A percentile compares a stretch with the other conserved stretches of the same genome.
phyloP scores from a whole-genome alignment of 1,284 basidiomycete species.

The Malassezia restricta region DNA sequence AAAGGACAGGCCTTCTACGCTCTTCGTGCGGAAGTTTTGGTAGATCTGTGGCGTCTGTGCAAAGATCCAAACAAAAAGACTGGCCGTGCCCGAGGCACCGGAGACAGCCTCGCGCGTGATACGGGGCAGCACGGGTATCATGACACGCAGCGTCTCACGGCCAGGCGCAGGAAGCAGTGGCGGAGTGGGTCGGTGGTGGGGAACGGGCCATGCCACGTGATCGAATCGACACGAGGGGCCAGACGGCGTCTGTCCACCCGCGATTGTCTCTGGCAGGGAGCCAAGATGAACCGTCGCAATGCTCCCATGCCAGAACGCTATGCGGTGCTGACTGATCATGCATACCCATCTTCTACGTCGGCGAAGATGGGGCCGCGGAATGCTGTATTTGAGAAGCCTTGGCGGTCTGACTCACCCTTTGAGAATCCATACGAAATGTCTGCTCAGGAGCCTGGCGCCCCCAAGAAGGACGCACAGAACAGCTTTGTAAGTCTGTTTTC shows the following conservation, averaged over 20 bases:
- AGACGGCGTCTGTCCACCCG: too few species aligned
- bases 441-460: slow-evolving; percentile 22
- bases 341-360: slow-evolving; percentile 23
- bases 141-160: too few species aligned
- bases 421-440: slow-evolving; percentile 25
- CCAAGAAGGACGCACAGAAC: slow-evolving; percentile 23
- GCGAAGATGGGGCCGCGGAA: neutral
- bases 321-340: slow-evolving; percentile 24
- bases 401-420: slow-evolving; percentile 30
- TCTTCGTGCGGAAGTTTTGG: slow-evolving; percentile 34
- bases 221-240: too few species aligned
- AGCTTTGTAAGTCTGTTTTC: slow-evolving; percentile 17
- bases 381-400: neutral
- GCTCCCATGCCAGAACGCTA: slow-evolving; percentile 29
- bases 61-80: slow-evolving; percentile 40
- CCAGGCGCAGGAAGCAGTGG: too few species aligned
- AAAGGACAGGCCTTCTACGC: slow-evolving; percentile 34
- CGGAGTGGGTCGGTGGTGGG: too few species aligned
- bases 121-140: neutral
- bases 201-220: too few species aligned
- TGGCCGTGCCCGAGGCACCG: slow-evolving; percentile 24
- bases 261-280: neutral
- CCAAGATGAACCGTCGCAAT: slow-evolving; percentile 27
- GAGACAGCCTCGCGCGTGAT: slow-evolving; percentile 22
- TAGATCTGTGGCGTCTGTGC: slow-evolving; percentile 41